phyloP scores from a whole-genome alignment of 805 yeast species.

The Candida montana region DNA sequence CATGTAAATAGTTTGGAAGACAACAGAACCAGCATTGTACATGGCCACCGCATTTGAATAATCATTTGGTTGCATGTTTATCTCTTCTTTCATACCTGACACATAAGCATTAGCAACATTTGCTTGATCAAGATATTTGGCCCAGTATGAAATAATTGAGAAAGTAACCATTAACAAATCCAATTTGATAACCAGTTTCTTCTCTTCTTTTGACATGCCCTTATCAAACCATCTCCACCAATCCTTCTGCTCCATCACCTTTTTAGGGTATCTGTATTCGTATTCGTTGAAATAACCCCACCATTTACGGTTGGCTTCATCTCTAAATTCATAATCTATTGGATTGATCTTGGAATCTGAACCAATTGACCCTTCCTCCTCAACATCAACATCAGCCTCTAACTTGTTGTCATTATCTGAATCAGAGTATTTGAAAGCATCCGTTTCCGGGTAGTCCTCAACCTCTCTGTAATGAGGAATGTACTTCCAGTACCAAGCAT shows the following conservation, averaged over 20 bases:
- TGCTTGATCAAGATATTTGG: slow-evolving; percentile 38
- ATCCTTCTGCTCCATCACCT: slow-evolving; percentile 28
- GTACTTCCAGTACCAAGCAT: slow-evolving; percentile 5
- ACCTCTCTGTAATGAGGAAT: slow-evolving; percentile 7
- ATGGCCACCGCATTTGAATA: slow-evolving; percentile 53
- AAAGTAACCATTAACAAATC: slow-evolving; percentile 48
- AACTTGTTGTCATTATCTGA: not conserved
- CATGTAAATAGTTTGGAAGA: slow-evolving; percentile 60
- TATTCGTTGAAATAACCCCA: slow-evolving; percentile 49
- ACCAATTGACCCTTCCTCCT: not conserved
- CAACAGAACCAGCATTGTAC: slow-evolving; percentile 52
- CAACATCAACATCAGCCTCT: not conserved
- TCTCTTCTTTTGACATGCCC: slow-evolving; percentile 39
- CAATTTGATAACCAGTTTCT: slow-evolving; percentile 40
- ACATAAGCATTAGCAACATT: slow-evolving; percentile 41
- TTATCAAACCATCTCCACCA: slow-evolving; percentile 56
- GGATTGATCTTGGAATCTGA: slow-evolving; percentile 1
- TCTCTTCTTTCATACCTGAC: slow-evolving; percentile 42
- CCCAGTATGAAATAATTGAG: slow-evolving; percentile 61
- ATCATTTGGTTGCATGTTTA: slow-evolving; percentile 48
- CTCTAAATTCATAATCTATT: slow-evolving; percentile 27
- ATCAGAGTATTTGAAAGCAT: too few species aligned
- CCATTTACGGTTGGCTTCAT: slow-evolving; percentile 37
- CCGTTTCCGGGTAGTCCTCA: slow-evolving; percentile 3
- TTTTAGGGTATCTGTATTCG: slow-evolving; percentile 46